phyloP scores from a whole-genome alignment of 768 basidiomycete species.

The Rhizopogon vulgaris region DNA sequence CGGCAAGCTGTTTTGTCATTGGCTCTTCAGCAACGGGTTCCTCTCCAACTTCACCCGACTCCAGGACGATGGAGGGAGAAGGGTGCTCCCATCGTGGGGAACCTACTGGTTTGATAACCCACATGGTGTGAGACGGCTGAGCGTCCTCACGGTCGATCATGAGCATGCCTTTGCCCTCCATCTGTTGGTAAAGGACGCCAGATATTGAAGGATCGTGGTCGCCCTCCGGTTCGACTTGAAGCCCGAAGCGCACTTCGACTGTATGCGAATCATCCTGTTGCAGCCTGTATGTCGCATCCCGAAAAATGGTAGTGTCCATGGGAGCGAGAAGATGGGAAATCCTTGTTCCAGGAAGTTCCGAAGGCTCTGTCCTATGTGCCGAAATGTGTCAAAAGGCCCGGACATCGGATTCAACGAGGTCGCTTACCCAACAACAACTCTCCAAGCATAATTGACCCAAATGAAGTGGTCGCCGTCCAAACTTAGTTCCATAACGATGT shows the following conservation, averaged over 20 bases:
- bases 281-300: slow-evolving; percentile 78
- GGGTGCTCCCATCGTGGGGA: slow-evolving; percentile 64
- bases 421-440: slow-evolving; percentile 80
- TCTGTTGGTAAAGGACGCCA: slow-evolving; percentile 62
- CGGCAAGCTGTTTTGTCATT: slow-evolving; percentile 34
- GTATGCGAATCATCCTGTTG: slow-evolving; percentile 92
- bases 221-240: slow-evolving; percentile 62
- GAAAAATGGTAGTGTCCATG: slow-evolving; percentile 76
- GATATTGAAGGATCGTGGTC: slow-evolving; percentile 51
- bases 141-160: slow-evolving; percentile 91
- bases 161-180: slow-evolving; percentile 99
- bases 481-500: slow-evolving; percentile 91
- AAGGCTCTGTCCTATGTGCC: slow-evolving; percentile 69
- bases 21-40: slow-evolving; percentile 27
- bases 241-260: slow-evolving; percentile 84
- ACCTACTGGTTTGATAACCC: slow-evolving; percentile 85
- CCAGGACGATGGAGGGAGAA: slow-evolving; percentile 54
- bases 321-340: slow-evolving; percentile 79
- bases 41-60: slow-evolving; percentile 36
- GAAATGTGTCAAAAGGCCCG: slow-evolving; percentile 10
- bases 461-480: slow-evolving; percentile 92
- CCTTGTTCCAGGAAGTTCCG: slow-evolving; percentile 68
- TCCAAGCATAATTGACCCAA: slow-evolving; percentile 96
- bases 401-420: slow-evolving; percentile 1
- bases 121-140: slow-evolving; percentile 93